Base-by-base conservation (phyloP, 345 rosid species). In the Pugionium dolabratum region DNA sequence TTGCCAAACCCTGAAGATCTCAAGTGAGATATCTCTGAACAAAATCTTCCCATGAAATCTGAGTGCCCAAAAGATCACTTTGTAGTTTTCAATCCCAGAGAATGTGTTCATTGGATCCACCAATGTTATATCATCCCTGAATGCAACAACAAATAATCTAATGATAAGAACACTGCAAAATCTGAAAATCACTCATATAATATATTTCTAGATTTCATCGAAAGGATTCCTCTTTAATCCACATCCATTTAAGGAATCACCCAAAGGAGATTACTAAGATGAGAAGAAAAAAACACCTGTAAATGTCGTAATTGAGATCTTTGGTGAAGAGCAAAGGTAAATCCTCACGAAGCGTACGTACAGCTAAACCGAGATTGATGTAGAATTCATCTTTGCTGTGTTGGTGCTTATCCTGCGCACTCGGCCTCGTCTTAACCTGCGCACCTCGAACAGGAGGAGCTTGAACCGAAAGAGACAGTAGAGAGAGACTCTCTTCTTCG, bases 111-210 rank as follows among this genome's bases (percentile, higher is more conserved):
- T 55, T 11, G 93, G 95, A 79, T 92, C 96, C 35, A 66, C 30
- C 67, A 89, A 80, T 18, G 96, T 86, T 70, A 92, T 80, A 72
- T 92, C 92, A 53, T 89, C 96, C 92, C 96, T 87, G 88, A 29
- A 53, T 62, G 28, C 10, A 52, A 54, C 31, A 54, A 7, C 37
- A 52, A 2, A 47, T 3, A 52, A 27, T 41, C 44, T 50, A 0
- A 27, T 18, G 6, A 40, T 40, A 26, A 62, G 3, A 31, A 6
- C 25, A 43, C 59, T 50, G 63, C 44, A 32, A 57, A 3, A 46
- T 7, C 9, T 7, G 9, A 37, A 37, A 7, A 6, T 37, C 8
- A 6, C 2, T 73, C 69, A 62, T 67, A 76, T 51, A 67, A 67
- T 47, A 31, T 9, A 42, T 25, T 25, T 25, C 59, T 30, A 32